Base-by-base conservation (phyloP, 176 grass and related monocot species). In the Poa annua region DNA sequence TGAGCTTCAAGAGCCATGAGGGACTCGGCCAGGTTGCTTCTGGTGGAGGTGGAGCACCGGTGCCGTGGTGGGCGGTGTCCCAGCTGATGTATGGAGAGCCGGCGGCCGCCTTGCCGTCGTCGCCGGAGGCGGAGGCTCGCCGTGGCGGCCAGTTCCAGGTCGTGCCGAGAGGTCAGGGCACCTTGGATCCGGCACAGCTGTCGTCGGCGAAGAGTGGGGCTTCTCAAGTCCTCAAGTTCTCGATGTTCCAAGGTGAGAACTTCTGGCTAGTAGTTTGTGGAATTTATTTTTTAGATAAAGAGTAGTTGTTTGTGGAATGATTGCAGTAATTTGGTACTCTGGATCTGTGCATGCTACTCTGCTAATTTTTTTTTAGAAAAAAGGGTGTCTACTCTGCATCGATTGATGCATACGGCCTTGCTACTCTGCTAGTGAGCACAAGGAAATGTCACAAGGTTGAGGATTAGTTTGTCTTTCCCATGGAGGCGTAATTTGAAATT, bases 31-130 rank as follows among this genome's bases (percentile, higher is more conserved):
- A 86, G 55, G 83, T 56, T 13, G 54, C 59, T 45, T 75, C 74
- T 20, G 2, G 20, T 72, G 88, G 84, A 71, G 74, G 63, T 55
- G 83, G 83, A 72, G 78, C 76, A 36, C 65, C 87, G 22, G 38
- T 85, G 74, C 88, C 92, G 34, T 95, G 95, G 90, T 93, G 92
- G 95, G 61, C 91, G 56, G 90, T 86, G 65, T 64, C 86, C 47
- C 95, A 92, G 72, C 39, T 86, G 76, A 60, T 91, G 38, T 94
- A 83, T 74, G 85, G 88, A 6, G 95, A 94, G 17, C 71, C 80
- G 29, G 89, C 86, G 62, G 66, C 90, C 0, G 24, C 34, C 84
- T 34, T 85, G n/a, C 6, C 44, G 59, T 32, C 77, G 26, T 55
- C 86, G 26, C 78, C 44, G 20, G 90, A 92, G 44, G 2, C 41